A percentile compares a stretch with the other conserved stretches of the same genome.
Evolutionary conservation across 1,284 basidiomycete species (phyloP).

Genomic region (Boletus holoroseus): DNA sequence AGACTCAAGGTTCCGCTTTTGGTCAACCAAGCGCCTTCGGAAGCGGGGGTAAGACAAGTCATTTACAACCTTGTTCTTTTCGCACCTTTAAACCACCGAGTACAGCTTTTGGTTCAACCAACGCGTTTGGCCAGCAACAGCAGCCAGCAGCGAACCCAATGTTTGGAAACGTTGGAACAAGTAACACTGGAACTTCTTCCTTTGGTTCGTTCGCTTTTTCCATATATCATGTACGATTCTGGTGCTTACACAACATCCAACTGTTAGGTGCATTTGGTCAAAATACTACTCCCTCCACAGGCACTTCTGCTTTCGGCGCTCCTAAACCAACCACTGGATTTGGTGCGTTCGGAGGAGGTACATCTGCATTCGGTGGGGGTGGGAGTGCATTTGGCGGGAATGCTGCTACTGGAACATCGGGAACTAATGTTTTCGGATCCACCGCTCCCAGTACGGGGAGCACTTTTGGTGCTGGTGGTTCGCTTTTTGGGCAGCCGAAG

Average conservation of each 20-base stretch:
- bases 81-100: slow-evolving; percentile 27
- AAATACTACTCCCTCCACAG: slow-evolving; percentile 36
- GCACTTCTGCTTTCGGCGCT: slow-evolving; percentile 52
- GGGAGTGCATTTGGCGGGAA: slow-evolving; percentile 32
- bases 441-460: slow-evolving; percentile 32
- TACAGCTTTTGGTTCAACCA: slow-evolving; percentile 42
- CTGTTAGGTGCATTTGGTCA: slow-evolving; percentile 55
- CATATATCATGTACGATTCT: slow-evolving; percentile 10
- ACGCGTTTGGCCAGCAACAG: slow-evolving; percentile 47
- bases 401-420: slow-evolving; percentile 27
- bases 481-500: slow-evolving; percentile 46
- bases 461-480: slow-evolving; percentile 41
- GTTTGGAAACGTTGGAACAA: slow-evolving; percentile 58
- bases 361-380: slow-evolving; percentile 38
- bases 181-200: slow-evolving; percentile 39
- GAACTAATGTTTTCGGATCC: slow-evolving; percentile 43
- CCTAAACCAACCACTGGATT: slow-evolving; percentile 65
- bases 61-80: slow-evolving; percentile 33
- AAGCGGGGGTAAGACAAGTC: slow-evolving; percentile 38
- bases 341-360: slow-evolving; percentile 56
- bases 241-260: slow-evolving; percentile 17
- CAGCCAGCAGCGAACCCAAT: slow-evolving; percentile 71
- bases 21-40: slow-evolving; percentile 48
- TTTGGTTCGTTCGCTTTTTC: slow-evolving; percentile 50
- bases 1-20: slow-evolving; percentile 40